Percentiles rank a stretch among this genome's conserved stretches.
phyloP scores from a whole-genome alignment of 2,329 filamentous ascomycete genomes.

The Aspergillus udagawae region DNA sequence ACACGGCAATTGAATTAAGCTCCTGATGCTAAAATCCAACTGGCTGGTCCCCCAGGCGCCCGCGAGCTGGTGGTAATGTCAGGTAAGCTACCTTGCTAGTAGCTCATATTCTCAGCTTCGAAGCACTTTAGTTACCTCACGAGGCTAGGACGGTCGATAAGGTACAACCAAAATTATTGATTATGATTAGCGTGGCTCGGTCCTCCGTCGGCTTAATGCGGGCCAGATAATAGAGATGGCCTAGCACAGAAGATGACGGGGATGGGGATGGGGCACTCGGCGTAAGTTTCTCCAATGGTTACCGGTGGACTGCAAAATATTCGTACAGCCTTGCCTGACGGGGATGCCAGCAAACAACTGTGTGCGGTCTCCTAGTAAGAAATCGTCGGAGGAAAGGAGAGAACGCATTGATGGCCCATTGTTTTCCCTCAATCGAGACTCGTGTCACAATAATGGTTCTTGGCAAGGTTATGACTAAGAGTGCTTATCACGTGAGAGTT shows the following conservation, averaged over 20 bases:
- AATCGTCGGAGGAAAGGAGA: background rate
- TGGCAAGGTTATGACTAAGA: background rate
- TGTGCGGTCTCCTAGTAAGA: background rate
- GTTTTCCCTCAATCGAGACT: background rate
- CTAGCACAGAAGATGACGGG: background rate
- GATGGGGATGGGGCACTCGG: background rate
- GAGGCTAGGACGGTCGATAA: background rate
- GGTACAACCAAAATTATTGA: background rate
- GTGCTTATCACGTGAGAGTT: background rate
- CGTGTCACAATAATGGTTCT: background rate
- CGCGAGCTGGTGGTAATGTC: background rate
- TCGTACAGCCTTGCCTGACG: no score
- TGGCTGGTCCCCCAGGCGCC: background rate
- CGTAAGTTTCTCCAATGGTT: background rate
- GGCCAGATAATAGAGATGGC: no score
- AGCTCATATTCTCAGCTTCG: no score
- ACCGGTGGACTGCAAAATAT: background rate
- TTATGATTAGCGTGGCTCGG: background rate
- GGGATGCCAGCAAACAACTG: no score
- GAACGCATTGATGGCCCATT: background rate
- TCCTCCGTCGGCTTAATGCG: background rate
- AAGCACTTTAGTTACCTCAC: background rate
- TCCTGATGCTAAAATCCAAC: conserved; percentile 5
- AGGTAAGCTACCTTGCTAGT: background rate
- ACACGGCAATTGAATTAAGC: conserved; percentile 17